Evolutionary conservation across 2,329 filamentous ascomycete genomes (phyloP), one percentile per base, ranked within the genome.

Genomic region (Penicillium sp.): DNA sequence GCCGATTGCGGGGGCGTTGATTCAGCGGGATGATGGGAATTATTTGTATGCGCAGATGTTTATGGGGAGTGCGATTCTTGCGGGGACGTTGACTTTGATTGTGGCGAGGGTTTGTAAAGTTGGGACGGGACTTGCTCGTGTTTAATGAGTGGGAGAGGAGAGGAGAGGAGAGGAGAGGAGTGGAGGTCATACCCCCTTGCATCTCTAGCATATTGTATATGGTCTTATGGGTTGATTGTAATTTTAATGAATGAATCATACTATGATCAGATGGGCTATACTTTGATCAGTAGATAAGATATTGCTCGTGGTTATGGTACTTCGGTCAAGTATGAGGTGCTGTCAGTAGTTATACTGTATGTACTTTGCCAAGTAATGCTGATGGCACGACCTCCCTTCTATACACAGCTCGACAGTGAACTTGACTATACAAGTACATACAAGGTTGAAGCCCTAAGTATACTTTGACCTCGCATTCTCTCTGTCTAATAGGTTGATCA

Each of bases 31-130:
- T 26, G 65, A 75, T 12, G 84, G 83, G 0, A 67, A 74, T 8
- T 86, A 83, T 70, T 61, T 83, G 38, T 82, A 82, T 67, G 81
- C 83, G 17, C 83, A 86, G 73, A 77, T 83, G 60, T 85, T 84
- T 71, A 80, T 83, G 45, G 84, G 80, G 0, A 70, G 73, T 55
- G 74, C 76, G 15, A 74, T 86, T 59, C 61, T 83, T 19, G 67
- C 79, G 6, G 84, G 83, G 30, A 72, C 73, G 28, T 57, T 75
- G n/a, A 73, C 82, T 3, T 67, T 85, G 64, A 54, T 78, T 19
- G 75, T 71, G 17, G 78, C 81, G 8, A 76, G 82, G 59, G 65
- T 79, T 47, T 72, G 71, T 6, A 79, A 77, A 59, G 67, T 70
- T 26, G 68, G 68, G 35, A 59, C 38, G 65, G 72, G 67, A 42